Conservation (phyloP, 202 grass and related monocot species). For the Bolboschoenoplectus hybrid region DNA sequence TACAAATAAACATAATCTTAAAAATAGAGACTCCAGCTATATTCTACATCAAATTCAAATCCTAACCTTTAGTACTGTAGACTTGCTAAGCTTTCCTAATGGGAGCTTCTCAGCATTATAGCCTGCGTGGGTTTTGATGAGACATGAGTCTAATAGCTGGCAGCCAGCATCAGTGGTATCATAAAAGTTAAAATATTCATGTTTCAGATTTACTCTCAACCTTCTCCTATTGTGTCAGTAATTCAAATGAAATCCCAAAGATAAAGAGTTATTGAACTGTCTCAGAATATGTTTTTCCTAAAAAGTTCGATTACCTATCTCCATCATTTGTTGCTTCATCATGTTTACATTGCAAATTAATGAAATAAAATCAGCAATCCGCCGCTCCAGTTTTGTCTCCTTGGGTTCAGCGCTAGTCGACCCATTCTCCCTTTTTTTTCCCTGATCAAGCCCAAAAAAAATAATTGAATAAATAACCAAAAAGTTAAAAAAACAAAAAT, state of each 20-base stretch:
- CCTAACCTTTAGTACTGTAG: constrained; percentile 89
- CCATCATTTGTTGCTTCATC: constrained; percentile 99
- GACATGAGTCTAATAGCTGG: not conserved
- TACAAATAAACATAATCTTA: constrained; percentile 29
- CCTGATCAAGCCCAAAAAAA: constrained; percentile 39
- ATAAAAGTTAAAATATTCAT: not conserved
- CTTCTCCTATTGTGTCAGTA: not conserved
- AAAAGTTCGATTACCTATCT: constrained; percentile 71
- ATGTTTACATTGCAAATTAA: constrained; percentile 91
- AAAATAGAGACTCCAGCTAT: constrained; percentile 16
- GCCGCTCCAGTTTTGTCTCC: constrained; percentile 80
- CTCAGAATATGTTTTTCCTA: not conserved
- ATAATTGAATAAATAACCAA: constrained; percentile 36
- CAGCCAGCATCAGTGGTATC: not conserved
- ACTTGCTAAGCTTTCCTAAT: constrained; percentile 92
- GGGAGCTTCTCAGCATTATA: constrained; percentile 98
- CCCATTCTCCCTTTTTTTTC: constrained; percentile 39
- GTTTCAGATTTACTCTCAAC: not conserved
- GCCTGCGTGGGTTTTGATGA: constrained; percentile 54
- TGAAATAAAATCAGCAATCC: constrained; percentile 79
- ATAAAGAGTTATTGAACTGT: not conserved
- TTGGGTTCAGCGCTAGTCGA: constrained; percentile 55
- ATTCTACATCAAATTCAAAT: constrained; percentile 32
- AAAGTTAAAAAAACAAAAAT: constrained; percentile 16
- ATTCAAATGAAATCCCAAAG: not conserved